Conservation (phyloP, 352 stramenopile genomes). For the Pythium catenulatum region DNA sequence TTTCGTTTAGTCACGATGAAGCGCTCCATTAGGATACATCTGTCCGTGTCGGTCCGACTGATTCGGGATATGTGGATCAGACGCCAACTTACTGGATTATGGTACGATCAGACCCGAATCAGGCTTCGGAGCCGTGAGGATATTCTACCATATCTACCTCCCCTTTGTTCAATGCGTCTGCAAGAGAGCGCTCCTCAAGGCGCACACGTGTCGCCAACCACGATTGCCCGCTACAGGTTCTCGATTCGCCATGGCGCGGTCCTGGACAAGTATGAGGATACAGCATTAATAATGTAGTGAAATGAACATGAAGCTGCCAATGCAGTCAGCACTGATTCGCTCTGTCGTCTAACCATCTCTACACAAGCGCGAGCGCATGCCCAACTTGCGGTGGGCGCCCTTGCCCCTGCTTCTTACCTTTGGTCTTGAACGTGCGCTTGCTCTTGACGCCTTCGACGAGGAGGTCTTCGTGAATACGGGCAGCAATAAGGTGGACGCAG, state of each 20-base stretch:
- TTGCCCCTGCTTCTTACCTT: neutral
- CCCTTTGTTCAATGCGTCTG: slow-evolving; percentile 19
- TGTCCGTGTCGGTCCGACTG: no score
- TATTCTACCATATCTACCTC: no score
- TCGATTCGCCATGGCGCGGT: neutral
- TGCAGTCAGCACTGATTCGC: no score
- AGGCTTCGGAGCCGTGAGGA: no score
- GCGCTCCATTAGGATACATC: no score
- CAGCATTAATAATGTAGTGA: no score
- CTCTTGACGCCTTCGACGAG: neutral
- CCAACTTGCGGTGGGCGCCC: neutral
- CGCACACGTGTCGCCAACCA: neutral
- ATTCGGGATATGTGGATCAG: no score
- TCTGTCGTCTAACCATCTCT: no score
- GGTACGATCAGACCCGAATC: no score
- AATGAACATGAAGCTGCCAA: no score
- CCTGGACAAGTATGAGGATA: neutral
- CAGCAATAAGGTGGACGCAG: slow-evolving; percentile 32
- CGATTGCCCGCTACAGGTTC: neutral
- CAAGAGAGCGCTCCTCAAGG: slow-evolving; percentile 1
- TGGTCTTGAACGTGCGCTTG: slow-evolving; percentile 18
- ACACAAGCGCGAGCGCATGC: neutral
- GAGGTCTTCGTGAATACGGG: neutral
- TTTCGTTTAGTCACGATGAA: no score
- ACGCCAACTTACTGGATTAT: no score